These are phyloP conservation scores for Cocos nucifera DNA, from an alignment of 176 grass and related monocot genomes.

Conservation along the genomic window DNA sequence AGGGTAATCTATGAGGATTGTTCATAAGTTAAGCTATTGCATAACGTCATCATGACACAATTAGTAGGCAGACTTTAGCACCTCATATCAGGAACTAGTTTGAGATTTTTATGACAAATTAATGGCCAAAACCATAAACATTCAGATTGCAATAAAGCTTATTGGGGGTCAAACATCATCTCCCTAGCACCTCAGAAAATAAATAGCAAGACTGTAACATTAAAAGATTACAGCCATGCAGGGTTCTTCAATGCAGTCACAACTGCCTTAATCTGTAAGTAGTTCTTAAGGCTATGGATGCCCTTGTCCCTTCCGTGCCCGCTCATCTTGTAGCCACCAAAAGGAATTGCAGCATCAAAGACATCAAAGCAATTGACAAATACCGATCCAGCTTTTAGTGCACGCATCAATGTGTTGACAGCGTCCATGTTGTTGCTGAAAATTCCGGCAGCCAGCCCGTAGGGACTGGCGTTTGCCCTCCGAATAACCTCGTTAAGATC, in stretches of 20 bases:
- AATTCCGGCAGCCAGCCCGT: constrained; percentile 75
- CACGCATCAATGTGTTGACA: constrained; percentile 59
- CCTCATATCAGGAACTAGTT: too few relatives aligned
- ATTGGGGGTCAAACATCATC: too few relatives aligned
- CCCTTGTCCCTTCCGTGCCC: constrained; percentile 80
- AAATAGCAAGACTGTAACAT: too few relatives aligned
- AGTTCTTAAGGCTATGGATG: constrained; percentile 59
- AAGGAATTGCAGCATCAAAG: constrained; percentile 84
- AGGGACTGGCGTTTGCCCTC: constrained; percentile 42
- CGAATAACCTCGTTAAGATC: constrained; percentile 60
- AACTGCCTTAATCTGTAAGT: constrained; percentile 84
- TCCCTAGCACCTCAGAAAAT: too few relatives aligned
- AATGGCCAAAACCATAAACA: too few relatives aligned
- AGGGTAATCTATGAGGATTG: too few relatives aligned
- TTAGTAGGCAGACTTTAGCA: too few relatives aligned
- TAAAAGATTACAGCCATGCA: constrained; percentile 51
- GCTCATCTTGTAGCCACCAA: constrained; percentile 94
- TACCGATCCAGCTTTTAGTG: constrained; percentile 51
- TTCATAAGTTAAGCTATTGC: too few relatives aligned
- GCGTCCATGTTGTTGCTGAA: constrained; percentile 64
- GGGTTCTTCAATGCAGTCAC: constrained; percentile 60
- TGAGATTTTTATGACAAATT: too few relatives aligned
- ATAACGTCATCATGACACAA: too few relatives aligned
- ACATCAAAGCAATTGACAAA: constrained; percentile 85
- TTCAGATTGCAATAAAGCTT: too few relatives aligned